Conservation (phyloP, 2,329 filamentous ascomycete genomes). For the Penicillium palitans region DNA sequence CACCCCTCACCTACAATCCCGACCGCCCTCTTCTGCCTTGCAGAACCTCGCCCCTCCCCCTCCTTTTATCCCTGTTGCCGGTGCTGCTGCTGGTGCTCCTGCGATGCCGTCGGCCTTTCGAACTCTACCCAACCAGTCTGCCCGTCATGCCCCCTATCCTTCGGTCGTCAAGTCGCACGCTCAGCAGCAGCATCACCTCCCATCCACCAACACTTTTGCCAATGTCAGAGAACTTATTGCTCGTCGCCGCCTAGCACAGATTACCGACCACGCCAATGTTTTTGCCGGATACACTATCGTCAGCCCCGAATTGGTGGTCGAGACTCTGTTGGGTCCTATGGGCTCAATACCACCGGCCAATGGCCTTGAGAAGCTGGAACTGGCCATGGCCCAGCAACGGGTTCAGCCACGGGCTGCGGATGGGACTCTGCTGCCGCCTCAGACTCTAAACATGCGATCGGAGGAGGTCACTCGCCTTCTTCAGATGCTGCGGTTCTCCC, state of each 20-base stretch:
- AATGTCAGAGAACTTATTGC: slow-evolving; percentile 44
- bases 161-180: slow-evolving; percentile 39
- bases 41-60: slow-evolving; percentile 39
- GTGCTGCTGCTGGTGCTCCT: slow-evolving; percentile 38
- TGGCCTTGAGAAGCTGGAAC: slow-evolving; percentile 45
- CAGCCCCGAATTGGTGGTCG: slow-evolving; percentile 45
- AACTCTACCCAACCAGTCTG: slow-evolving; percentile 36
- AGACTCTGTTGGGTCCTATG: slow-evolving; percentile 45
- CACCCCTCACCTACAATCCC: slow-evolving; percentile 25
- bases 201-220: slow-evolving; percentile 43
- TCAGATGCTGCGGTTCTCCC: slow-evolving; percentile 47
- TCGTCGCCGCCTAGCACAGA: slow-evolving; percentile 45
- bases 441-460: slow-evolving; percentile 46
- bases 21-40: slow-evolving; percentile 37
- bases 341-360: slow-evolving; percentile 42
- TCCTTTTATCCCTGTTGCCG: slow-evolving; percentile 31
- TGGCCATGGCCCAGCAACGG: slow-evolving; percentile 47
- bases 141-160: slow-evolving; percentile 41
- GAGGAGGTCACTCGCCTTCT: slow-evolving; percentile 46
- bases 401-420: slow-evolving; percentile 43
- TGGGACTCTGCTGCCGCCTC: slow-evolving; percentile 40
- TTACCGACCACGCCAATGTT: slow-evolving; percentile 48
- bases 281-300: slow-evolving; percentile 48
- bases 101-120: slow-evolving; percentile 48
- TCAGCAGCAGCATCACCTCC: slow-evolving; percentile 32